A percentile compares a stretch with the other conserved stretches of the same genome.
phyloP scores from a whole-genome alignment of 2,329 filamentous ascomycete species.

The Penicillium nordicum region DNA sequence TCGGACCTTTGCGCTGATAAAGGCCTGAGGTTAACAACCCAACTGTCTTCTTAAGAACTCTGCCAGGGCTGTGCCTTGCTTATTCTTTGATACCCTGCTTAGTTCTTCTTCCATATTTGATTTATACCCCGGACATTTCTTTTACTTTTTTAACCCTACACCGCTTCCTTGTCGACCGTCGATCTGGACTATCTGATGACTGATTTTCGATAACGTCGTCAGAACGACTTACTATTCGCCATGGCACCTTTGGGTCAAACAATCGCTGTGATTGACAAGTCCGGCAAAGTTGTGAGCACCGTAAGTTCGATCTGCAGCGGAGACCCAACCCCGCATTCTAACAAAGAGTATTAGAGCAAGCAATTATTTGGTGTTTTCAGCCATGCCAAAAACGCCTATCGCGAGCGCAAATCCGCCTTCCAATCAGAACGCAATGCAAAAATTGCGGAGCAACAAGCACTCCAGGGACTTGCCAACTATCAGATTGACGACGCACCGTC shows the following conservation, averaged over 20 bases:
- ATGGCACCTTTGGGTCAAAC: constrained; percentile 58
- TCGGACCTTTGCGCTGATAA: constrained; percentile 11
- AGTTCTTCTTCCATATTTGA: not conserved
- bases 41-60: constrained; percentile 1
- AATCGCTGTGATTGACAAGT: constrained; percentile 85
- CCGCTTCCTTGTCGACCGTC: constrained; percentile 13
- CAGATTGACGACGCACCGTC: constrained; percentile 47
- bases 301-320: constrained; percentile 49
- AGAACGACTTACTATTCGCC: constrained; percentile 11
- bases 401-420: constrained; percentile 80
- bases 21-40: constrained; percentile 8
- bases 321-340: constrained; percentile 15
- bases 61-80: not conserved
- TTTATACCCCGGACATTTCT: constrained; percentile 6
- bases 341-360: constrained; percentile 64
- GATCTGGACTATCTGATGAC: constrained; percentile 16
- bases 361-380: constrained; percentile 87
- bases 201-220: constrained; percentile 13
- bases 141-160: constrained; percentile 5
- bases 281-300: constrained; percentile 85
- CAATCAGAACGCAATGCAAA: constrained; percentile 65
- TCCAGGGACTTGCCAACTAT: constrained; percentile 55
- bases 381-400: constrained; percentile 83
- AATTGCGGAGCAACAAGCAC: constrained; percentile 56
- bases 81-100: constrained; percentile 3